Evolutionary conservation across 306 rosid genomes (phyloP).

Genomic region (Acacia crassicarpa): DNA sequence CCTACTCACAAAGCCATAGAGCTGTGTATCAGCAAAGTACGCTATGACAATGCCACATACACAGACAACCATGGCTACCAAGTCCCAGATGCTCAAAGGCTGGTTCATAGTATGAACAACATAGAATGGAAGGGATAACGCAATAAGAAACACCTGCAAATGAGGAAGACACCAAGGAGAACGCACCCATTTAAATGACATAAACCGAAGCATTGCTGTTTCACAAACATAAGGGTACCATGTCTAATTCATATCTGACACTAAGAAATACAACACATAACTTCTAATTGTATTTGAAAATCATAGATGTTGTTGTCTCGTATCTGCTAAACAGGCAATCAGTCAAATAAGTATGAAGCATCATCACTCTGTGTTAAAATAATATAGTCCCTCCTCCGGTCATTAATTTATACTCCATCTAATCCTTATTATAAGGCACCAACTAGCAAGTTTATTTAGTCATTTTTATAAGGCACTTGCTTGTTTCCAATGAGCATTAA

Average conservation of each 20-base stretch:
- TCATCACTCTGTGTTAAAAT: background rate
- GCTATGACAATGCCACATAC: constrained; percentile 62
- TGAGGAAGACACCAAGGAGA: background rate
- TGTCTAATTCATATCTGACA: background rate
- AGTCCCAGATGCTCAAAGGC: constrained; percentile 64
- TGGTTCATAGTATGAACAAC: constrained; percentile 54
- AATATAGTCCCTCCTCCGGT: no score
- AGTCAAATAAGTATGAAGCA: background rate
- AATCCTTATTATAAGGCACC: no score
- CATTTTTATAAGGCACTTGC: no score
- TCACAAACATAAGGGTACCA: background rate
- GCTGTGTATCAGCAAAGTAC: constrained; percentile 75
- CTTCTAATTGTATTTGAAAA: background rate
- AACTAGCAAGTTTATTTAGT: no score
- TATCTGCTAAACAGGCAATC: background rate
- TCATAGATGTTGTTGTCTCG: background rate
- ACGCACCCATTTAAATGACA: constrained; percentile 12
- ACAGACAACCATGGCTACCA: constrained; percentile 49
- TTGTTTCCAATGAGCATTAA: no score
- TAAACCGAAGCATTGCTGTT: background rate
- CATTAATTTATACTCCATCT: no score
- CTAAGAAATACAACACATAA: background rate
- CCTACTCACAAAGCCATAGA: constrained; percentile 56
- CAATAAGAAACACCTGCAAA: constrained; percentile 71
- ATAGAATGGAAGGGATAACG: constrained; percentile 70